Percentiles rank a stretch among this genome's conserved stretches.
These are phyloP conservation scores for Naganishia sp. DNA, from an alignment of 1,284 basidiomycete genomes.

Conservation along the genomic window DNA sequence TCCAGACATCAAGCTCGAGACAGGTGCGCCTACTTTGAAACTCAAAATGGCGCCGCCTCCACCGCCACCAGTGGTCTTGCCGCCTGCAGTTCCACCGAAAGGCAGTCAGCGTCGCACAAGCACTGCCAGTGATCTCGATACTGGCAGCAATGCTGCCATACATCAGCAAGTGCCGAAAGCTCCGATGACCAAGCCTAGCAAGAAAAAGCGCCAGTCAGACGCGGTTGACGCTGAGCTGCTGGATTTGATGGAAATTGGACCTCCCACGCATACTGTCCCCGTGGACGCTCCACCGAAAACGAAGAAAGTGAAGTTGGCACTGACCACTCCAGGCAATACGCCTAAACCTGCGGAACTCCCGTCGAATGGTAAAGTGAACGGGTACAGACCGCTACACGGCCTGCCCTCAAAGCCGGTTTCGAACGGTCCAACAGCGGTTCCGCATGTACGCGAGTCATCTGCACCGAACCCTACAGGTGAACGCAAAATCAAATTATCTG, in stretches of 20 bases:
- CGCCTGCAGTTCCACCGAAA: neutral
- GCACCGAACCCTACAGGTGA: neutral
- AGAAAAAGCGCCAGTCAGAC: constrained; percentile 14
- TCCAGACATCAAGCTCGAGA: constrained; percentile 2
- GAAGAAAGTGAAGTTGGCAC: constrained; percentile 18
- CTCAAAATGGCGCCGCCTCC: neutral
- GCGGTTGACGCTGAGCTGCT: constrained; percentile 15
- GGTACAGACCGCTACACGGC: constrained; percentile 4
- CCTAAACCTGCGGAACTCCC: neutral
- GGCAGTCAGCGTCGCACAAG: constrained; percentile 8
- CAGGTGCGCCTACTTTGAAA: constrained; percentile 5
- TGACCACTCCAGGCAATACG: neutral
- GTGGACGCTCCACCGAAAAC: constrained; percentile 4
- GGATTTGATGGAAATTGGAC: constrained; percentile 5
- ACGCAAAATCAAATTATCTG: constrained; percentile 14
- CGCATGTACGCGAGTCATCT: neutral
- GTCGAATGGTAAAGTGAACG: neutral
- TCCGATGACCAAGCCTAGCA: neutral
- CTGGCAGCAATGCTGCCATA: neutral
- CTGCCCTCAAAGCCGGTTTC: constrained; percentile 9
- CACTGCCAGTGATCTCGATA: neutral
- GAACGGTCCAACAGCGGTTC: too few relatives aligned
- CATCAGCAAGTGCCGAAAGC: neutral
- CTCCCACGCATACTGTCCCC: neutral
- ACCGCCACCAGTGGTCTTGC: neutral